Base-by-base conservation (phyloP, 2,329 filamentous ascomycete genomes). In the Ciborinia camelliae region DNA sequence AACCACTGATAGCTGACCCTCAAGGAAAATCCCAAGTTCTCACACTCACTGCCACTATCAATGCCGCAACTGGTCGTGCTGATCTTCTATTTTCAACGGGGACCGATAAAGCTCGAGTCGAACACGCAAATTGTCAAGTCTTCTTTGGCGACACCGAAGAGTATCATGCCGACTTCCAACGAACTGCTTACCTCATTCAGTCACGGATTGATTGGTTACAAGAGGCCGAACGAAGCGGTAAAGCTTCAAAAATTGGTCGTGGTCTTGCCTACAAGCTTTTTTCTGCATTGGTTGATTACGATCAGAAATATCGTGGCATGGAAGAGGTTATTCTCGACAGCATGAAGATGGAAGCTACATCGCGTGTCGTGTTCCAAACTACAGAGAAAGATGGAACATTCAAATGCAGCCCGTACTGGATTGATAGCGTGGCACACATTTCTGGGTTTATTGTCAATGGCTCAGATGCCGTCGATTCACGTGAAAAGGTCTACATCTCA, bases 191-290 rank as follows among this genome's bases (percentile, higher is more conserved):
- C 43, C 55, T 64, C 23, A 61, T 64, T 18, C 54, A 64, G 18
- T 60, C 62, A 61, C 45, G 62, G 39, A 28, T 64, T 10, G 62
- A 66, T 39, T 54, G 55, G 47, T 18, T 67, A 26, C 59, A 62
- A 7, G 47, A 67, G 23, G 66, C 64, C 12, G 64, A 64, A 23
- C 28, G 28, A 18, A 63, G 39, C 30, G 64, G 60, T 8, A 82
- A 84, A 64, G 88, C 89, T 35, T 89, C 90, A 74, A 89, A 90
- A 77, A 84, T 92, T 67, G 84, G 89, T 58, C 86, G 89, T 32
- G 89, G 62, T 53, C 37, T 64, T 39, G 87, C 88, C 23, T 95
- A 95, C 82, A 93, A 92, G 78, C 82, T 89, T 60, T 84, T 84
- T 69, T 79, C 79, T 54, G 80, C 82, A 50, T 76, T 87, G 0